Evolutionary conservation across 768 basidiomycete genomes (phyloP).

Genomic region (Lactarius sp.): DNA sequence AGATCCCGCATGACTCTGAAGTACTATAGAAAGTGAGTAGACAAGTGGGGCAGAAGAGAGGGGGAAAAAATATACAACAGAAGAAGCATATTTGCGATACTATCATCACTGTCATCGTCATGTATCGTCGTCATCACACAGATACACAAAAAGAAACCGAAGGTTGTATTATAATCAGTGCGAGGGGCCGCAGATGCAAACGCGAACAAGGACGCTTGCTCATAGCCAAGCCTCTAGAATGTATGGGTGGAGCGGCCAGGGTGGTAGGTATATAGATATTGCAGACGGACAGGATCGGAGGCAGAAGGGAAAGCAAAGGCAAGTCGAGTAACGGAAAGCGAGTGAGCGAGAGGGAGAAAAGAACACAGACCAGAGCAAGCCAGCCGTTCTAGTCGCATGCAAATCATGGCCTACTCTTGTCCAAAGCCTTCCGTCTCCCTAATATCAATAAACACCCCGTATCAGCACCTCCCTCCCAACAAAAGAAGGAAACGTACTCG

Average conservation of each 20-base stretch:
- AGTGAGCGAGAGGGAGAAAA: not conserved
- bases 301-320: not conserved
- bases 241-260: not conserved
- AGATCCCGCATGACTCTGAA: constrained; percentile 1
- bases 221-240: not conserved
- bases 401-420: constrained; percentile 25
- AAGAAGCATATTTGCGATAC: not conserved
- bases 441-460: constrained; percentile 16
- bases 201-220: not conserved
- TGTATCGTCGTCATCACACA: not conserved
- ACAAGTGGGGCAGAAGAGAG: not conserved
- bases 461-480: not conserved
- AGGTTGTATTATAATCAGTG: not conserved
- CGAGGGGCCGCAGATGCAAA: not conserved
- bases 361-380: constrained; percentile 11
- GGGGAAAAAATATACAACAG: not conserved
- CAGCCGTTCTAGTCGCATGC: not conserved
- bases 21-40: not conserved
- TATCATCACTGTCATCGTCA: not conserved
- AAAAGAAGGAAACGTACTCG: constrained; percentile 51
- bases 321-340: not conserved
- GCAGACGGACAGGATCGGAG: not conserved
- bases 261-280: not conserved
- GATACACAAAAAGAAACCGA: not conserved
- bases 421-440: constrained; percentile 80